Percentiles rank a stretch among this genome's conserved stretches.
Conservation (phyloP, 257 asterid species). For the Solanum chmielewskii region DNA sequence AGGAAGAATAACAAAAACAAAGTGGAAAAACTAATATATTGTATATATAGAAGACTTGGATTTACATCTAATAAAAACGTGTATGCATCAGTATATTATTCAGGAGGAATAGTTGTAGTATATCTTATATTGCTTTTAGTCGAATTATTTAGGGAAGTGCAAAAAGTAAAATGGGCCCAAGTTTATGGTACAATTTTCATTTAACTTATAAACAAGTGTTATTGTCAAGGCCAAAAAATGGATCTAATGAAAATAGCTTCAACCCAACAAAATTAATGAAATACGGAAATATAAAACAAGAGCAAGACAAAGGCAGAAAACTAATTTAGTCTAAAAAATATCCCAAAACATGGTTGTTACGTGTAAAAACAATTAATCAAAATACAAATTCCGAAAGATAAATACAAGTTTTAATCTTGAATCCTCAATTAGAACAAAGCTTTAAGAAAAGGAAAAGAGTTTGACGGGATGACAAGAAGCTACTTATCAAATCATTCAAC, state of each 20-base stretch:
- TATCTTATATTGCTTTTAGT: no score
- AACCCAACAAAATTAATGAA: neutral
- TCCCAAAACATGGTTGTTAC: neutral
- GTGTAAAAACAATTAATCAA: neutral
- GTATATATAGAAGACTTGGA: neutral
- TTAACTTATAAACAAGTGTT: neutral
- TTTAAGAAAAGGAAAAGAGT: neutral
- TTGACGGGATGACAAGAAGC: neutral
- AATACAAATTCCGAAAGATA: no score
- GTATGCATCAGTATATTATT: neutral
- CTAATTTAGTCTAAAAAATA: neutral
- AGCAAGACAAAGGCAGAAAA: neutral
- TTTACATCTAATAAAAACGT: neutral
- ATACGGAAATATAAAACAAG: no score
- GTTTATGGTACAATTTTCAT: neutral
- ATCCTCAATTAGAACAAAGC: neutral
- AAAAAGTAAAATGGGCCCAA: neutral
- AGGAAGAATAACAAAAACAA: neutral
- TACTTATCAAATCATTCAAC: neutral
- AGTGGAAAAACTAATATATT: neutral
- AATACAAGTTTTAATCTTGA: neutral
- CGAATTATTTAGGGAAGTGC: neutral
- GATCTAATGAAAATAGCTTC: no score
- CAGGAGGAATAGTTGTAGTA: no score
- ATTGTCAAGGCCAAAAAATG: neutral